These are phyloP conservation scores for Jackrogersella multiformis DNA, from an alignment of 495 filamentous ascomycete species.

Conservation along the genomic window DNA sequence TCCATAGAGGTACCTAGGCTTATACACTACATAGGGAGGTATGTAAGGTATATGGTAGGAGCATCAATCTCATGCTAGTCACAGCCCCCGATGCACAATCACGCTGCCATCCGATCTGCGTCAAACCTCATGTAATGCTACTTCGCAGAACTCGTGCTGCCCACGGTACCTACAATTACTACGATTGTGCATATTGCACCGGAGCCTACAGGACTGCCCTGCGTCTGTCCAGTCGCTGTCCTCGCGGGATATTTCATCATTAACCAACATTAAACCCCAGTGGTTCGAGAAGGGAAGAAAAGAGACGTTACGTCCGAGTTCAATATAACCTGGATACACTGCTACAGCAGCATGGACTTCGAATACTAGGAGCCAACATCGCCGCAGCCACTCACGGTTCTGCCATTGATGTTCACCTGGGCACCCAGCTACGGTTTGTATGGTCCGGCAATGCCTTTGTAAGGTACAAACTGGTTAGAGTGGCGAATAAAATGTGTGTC, in stretches of 20 bases:
- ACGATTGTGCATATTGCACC: constrained; percentile 17
- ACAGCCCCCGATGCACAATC: constrained; percentile 33
- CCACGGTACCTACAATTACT: too few species aligned
- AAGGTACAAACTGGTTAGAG: constrained; percentile 6
- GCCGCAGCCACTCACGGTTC: constrained; percentile 7
- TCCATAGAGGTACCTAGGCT: constrained; percentile 2
- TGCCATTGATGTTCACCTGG: constrained; percentile 3
- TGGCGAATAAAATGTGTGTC: constrained; percentile 35
- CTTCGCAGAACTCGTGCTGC: constrained; percentile 10
- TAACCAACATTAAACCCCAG: constrained; percentile 8
- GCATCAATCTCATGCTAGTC: constrained; percentile 25
- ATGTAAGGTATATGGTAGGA: too few species aligned
- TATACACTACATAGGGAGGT: too few species aligned
- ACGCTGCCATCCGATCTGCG: constrained; percentile 41
- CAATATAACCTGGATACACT: background rate
- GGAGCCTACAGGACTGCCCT: constrained; percentile 13
- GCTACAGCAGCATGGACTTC: constrained; percentile 3
- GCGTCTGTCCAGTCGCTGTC: constrained; percentile 8
- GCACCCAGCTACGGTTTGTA: background rate
- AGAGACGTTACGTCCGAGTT: background rate
- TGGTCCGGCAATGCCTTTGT: background rate
- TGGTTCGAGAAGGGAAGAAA: background rate
- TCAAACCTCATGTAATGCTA: constrained; percentile 34
- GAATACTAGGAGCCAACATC: constrained; percentile 5
- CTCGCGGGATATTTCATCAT: constrained; percentile 23